Base-by-base conservation (phyloP, 2,329 filamentous ascomycete genomes). In the Arachnopeziza araneosa region DNA sequence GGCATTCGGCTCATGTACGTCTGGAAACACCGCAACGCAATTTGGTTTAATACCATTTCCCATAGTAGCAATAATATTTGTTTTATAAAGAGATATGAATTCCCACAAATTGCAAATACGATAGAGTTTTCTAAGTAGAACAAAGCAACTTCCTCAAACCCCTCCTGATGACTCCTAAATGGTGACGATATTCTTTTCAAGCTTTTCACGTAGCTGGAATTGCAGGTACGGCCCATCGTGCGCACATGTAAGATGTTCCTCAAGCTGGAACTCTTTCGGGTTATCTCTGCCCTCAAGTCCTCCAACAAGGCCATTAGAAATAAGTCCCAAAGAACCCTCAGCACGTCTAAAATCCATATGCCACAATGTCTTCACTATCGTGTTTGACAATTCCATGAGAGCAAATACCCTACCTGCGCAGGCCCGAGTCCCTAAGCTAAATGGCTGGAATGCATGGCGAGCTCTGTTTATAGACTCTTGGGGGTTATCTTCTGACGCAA, bases 361-460 rank as follows among this genome's bases (percentile, higher is more conserved):
- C 3, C 51, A 68, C 1, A 68, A 36, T 1, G 63, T 60, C 32
- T 63, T 61, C 9, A 66, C 66, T n/a, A 69, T 51, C 48, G 55
- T 52, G 10, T 57, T 59, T 52, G 61, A 64, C n/a, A 68, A 24
- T 51, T 69, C 67, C 22, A 63, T 57, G 54, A 64, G 64, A 4
- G 67, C 67, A 17, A 69, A 50, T 1, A 56, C 59, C 30, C 66
- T 69, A 10, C 67, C 67, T 24, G 68, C 67, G 53, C 67, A 69
- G 1, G 61, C 62, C 52, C 67, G 32, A 3, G 67, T 60, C 3
- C 67, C 67, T 6, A 66, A n/a, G 32, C 63, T 64, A 32, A 69
- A 70, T 4, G 67, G 64, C 21, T 50, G 58, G 23, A 65, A 70
- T 0, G 68, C 69, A 55, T 56, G 65, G 58, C 7, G 66, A 62